Evolutionary conservation across 768 basidiomycete species (phyloP).

Genomic region (Trametes cinnabarina): DNA sequence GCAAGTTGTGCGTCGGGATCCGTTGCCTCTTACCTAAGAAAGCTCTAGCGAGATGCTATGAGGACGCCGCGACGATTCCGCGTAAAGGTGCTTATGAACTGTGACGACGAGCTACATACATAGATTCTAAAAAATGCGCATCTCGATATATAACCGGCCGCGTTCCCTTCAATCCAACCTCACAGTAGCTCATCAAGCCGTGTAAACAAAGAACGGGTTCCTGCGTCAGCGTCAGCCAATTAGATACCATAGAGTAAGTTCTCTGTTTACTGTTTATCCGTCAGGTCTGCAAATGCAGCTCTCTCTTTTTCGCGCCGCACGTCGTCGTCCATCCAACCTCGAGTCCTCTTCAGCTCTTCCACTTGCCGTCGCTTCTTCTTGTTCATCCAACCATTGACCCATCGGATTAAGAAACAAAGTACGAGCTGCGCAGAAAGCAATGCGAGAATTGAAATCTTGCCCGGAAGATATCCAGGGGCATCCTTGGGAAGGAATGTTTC

Average conservation of each 20-base stretch:
- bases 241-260: too few species aligned
- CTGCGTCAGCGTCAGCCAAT: slow-evolving; percentile 27
- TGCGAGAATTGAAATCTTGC: slow-evolving; percentile 64
- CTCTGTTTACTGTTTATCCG: slow-evolving; percentile 63
- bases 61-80: too few species aligned
- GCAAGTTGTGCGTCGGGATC: too few species aligned
- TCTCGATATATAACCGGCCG: too few species aligned
- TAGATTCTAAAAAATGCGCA: too few species aligned
- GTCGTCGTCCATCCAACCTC: slow-evolving; percentile 58
- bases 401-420: slow-evolving; percentile 48
- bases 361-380: slow-evolving; percentile 43
- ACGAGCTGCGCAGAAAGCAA: slow-evolving; percentile 52
- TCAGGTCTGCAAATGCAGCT: slow-evolving; percentile 62
- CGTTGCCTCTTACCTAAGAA: too few species aligned
- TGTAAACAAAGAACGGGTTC: slow-evolving; percentile 62
- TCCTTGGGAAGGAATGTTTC: slow-evolving; percentile 64
- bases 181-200: slow-evolving; percentile 38
- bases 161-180: too few species aligned
- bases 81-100: too few species aligned
- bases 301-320: slow-evolving; percentile 55
- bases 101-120: too few species aligned
- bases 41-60: too few species aligned
- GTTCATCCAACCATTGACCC: slow-evolving; percentile 58
- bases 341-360: slow-evolving; percentile 41
- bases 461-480: slow-evolving; percentile 61